These are phyloP conservation scores for Pistacia atlantica DNA, from an alignment of 345 rosid genomes.

Conservation along the genomic window DNA sequence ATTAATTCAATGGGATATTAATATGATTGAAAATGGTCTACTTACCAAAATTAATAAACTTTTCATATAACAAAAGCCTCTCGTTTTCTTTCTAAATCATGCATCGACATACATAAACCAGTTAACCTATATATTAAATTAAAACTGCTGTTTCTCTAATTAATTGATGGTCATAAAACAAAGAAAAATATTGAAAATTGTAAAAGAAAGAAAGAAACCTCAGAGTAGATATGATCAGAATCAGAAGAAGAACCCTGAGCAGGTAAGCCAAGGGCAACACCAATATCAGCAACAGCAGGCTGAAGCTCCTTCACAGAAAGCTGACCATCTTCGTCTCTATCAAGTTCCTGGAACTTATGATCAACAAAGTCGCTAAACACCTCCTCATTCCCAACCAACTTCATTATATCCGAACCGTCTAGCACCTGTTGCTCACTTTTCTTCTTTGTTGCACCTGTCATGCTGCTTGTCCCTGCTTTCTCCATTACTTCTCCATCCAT, in stretches of 20 bases:
- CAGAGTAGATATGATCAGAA: slow-evolving; percentile 84
- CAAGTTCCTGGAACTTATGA: slow-evolving; percentile 79
- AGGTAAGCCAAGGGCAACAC: slow-evolving; percentile 93
- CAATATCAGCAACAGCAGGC: slow-evolving; percentile 95
- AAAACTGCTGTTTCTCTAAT: too few species aligned
- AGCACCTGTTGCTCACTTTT: slow-evolving; percentile 47
- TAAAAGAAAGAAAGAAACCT: slow-evolving; percentile 39
- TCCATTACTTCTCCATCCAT: slow-evolving; percentile 30
- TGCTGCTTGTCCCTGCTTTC: slow-evolving; percentile 19
- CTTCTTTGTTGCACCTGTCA: background rate
- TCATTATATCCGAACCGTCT: slow-evolving; percentile 90
- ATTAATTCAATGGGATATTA: too few species aligned
- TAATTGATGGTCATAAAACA: too few species aligned
- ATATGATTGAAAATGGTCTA: too few species aligned
- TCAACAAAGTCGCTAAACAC: slow-evolving; percentile 78
- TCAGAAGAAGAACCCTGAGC: slow-evolving; percentile 75
- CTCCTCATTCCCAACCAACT: slow-evolving; percentile 81
- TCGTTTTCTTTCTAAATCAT: too few species aligned
- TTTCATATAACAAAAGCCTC: too few species aligned
- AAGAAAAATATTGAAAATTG: too few species aligned
- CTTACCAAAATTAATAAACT: too few species aligned
- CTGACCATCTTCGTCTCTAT: slow-evolving; percentile 74
- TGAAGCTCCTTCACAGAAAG: slow-evolving; percentile 84
- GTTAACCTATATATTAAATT: too few species aligned
- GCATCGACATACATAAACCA: too few species aligned